Conservation (phyloP, 345 rosid species). For the Pistacia vera region DNA sequence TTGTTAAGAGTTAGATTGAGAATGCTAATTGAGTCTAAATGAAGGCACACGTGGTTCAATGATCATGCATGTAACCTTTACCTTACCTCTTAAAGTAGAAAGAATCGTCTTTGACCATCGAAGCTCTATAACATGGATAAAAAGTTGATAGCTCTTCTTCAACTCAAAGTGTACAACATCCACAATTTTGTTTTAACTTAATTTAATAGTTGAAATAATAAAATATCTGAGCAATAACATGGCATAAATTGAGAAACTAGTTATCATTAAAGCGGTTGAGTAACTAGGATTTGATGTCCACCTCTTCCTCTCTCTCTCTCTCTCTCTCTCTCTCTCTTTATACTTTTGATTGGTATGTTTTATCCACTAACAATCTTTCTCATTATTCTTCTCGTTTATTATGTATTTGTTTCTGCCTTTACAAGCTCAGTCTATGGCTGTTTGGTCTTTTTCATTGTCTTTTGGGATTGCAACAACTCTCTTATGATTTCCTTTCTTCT, state of each 20-base stretch:
- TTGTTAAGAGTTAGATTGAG: too few relatives aligned
- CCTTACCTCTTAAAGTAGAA: neutral
- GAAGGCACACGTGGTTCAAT: constrained; percentile 24
- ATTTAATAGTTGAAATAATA: neutral
- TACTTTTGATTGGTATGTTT: constrained; percentile 19
- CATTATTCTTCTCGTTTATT: neutral
- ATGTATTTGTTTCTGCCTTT: neutral
- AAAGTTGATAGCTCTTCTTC: neutral
- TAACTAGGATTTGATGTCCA: constrained; percentile 27
- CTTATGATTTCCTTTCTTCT: neutral
- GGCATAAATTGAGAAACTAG: constrained; percentile 22
- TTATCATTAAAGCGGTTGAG: constrained; percentile 30
- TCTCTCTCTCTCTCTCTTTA: neutral
- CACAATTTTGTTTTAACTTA: neutral
- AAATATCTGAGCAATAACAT: constrained; percentile 1
- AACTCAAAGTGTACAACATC: neutral
- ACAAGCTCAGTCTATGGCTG: neutral
- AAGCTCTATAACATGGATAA: neutral
- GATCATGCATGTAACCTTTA: neutral
- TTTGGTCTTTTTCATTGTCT: neutral
- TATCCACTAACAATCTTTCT: neutral
- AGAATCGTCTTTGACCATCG: constrained; percentile 19
- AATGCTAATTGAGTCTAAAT: too few relatives aligned
- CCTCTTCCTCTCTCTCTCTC: constrained; percentile 10
- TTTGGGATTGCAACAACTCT: too few relatives aligned